Evolutionary conservation across 305 asterid species (phyloP).

Genomic region (Striga hermonthica): DNA sequence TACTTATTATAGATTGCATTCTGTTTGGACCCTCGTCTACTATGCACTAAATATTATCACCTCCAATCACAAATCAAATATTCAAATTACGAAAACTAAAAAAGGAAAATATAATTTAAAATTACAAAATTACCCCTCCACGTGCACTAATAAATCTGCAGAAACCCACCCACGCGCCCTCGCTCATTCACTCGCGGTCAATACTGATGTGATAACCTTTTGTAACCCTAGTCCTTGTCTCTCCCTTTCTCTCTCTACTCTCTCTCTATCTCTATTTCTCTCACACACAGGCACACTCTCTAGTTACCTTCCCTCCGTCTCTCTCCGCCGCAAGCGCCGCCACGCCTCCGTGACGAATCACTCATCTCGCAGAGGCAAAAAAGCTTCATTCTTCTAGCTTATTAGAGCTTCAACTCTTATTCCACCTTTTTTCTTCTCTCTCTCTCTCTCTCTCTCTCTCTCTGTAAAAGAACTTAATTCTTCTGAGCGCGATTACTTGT

Average conservation of each 20-base stretch:
- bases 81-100: no score
- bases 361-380: neutral
- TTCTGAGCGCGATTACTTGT: neutral
- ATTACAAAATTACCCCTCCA: slow-evolving; percentile 1
- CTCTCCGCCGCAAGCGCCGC: slow-evolving; percentile 34
- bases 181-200: slow-evolving; percentile 19
- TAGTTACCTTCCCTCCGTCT: slow-evolving; percentile 29
- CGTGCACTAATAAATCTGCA: neutral
- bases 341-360: slow-evolving; percentile 9
- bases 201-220: slow-evolving; percentile 29
- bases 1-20: no score
- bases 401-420: neutral
- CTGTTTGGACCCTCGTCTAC: no score
- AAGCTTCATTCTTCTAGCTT: slow-evolving; percentile 10
- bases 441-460: no score
- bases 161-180: neutral
- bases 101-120: neutral
- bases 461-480: neutral
- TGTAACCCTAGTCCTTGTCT: slow-evolving; percentile 45
- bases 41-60: no score
- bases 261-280: slow-evolving; percentile 19
- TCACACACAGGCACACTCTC: slow-evolving; percentile 21
- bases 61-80: no score
- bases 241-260: neutral
- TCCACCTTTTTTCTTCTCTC: neutral